phyloP scores from a whole-genome alignment of 192 early-diverging fungal genomes.

The Backusella psychrophila region DNA sequence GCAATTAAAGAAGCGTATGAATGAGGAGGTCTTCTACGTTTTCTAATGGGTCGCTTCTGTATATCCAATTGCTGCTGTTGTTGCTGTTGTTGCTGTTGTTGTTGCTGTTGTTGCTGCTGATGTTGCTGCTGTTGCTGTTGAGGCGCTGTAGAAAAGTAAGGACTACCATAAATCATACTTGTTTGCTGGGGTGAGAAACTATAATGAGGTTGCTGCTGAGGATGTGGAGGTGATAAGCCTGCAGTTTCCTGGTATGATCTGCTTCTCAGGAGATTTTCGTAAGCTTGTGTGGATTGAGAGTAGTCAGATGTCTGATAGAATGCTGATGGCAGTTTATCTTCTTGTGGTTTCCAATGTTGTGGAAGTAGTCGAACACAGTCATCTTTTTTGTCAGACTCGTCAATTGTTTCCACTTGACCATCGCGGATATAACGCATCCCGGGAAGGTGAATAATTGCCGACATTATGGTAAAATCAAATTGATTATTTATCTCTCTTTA shows the following conservation, averaged over 20 bases:
- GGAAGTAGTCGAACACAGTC: slow-evolving; percentile 7
- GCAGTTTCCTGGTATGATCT: slow-evolving; percentile 2
- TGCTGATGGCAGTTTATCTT: slow-evolving; percentile 2
- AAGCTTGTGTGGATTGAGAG: slow-evolving; percentile 6
- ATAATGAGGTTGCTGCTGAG: slow-evolving; percentile 4
- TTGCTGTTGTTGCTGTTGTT: slow-evolving; percentile 4
- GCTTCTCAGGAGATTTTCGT: not conserved
- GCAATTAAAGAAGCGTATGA: slow-evolving; percentile 83
- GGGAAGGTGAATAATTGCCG: slow-evolving; percentile 17
- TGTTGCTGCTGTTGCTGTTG: not conserved
- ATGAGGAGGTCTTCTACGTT: slow-evolving; percentile 56
- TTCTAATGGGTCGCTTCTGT: slow-evolving; percentile 19
- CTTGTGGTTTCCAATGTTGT: not conserved
- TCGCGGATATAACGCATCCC: slow-evolving; percentile 19
- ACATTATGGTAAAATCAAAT: slow-evolving; percentile 7
- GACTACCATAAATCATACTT: slow-evolving; percentile 1
- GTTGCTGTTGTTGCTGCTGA: not conserved
- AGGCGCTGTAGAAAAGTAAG: not conserved
- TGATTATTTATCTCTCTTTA: not conserved
- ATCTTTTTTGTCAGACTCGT: not conserved
- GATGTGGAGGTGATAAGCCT: not conserved
- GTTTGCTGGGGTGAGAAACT: slow-evolving; percentile 5
- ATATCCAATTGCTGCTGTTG: slow-evolving; percentile 8
- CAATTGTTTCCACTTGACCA: slow-evolving; percentile 15
- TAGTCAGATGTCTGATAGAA: slow-evolving; percentile 10